A percentile compares a stretch with the other conserved stretches of the same genome.
These are phyloP conservation scores for Aspergillus saccharolyticus DNA, from an alignment of 495 filamentous ascomycete genomes.

Conservation along the genomic window DNA sequence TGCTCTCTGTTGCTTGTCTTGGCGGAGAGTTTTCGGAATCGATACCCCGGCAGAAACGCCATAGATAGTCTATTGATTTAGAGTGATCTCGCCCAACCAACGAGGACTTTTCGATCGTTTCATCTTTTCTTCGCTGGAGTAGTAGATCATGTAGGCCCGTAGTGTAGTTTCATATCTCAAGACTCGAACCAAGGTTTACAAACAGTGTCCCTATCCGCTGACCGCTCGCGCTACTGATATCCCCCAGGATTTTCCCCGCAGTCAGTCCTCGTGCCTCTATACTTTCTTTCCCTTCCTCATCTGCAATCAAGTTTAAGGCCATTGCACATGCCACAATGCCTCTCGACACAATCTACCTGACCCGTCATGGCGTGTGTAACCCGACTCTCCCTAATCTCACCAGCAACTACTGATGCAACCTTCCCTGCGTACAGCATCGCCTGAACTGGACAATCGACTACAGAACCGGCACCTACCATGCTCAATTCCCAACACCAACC, in stretches of 20 bases:
- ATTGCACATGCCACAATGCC: slow-evolving; percentile 27
- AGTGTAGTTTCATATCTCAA: background rate
- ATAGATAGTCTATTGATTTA: slow-evolving; percentile 13
- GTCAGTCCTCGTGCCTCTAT: background rate
- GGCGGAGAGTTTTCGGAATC: slow-evolving; percentile 21
- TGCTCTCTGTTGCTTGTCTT: slow-evolving; percentile 21
- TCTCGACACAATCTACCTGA: slow-evolving; percentile 78
- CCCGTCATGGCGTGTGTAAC: slow-evolving; percentile 73
- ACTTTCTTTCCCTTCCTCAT: background rate
- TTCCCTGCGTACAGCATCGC: slow-evolving; percentile 60
- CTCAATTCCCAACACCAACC: slow-evolving; percentile 69
- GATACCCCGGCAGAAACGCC: slow-evolving; percentile 17
- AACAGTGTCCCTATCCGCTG: background rate
- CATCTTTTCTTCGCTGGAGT: background rate
- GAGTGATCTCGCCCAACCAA: slow-evolving; percentile 19
- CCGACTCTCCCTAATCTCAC: slow-evolving; percentile 7
- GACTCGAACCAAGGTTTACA: background rate
- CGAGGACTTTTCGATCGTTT: background rate
- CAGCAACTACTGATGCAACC: slow-evolving; percentile 9
- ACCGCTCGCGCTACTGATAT: background rate
- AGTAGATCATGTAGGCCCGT: background rate
- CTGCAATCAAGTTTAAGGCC: background rate
- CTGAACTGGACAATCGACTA: slow-evolving; percentile 81
- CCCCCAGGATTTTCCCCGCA: slow-evolving; percentile 10
- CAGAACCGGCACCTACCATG: slow-evolving; percentile 64